Conservation (phyloP, 2,329 filamentous ascomycete genomes). For the Zarea fungicola region DNA sequence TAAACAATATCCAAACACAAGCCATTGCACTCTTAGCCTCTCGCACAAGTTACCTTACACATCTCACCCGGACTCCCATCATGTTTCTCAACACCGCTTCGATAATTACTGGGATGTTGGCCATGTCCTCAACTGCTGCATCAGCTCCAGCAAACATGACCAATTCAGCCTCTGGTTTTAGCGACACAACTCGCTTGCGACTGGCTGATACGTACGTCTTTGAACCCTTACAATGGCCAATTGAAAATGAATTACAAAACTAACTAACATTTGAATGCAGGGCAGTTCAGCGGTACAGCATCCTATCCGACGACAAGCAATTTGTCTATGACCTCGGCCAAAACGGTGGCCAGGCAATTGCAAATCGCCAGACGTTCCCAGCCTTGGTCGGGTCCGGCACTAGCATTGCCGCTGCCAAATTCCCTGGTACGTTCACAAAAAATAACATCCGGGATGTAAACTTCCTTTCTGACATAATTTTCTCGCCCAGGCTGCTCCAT, state of each 20-base stretch:
- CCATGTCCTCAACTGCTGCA: conserved; percentile 20
- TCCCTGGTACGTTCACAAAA: conserved; percentile 30
- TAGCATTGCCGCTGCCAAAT: conserved; percentile 46
- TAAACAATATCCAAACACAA: not conserved
- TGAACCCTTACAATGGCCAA: not conserved
- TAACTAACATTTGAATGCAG: conserved; percentile 20
- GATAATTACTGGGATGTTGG: conserved; percentile 33
- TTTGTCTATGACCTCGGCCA: conserved; percentile 47
- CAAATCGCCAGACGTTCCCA: conserved; percentile 52
- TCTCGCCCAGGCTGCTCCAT: conserved; percentile 41
- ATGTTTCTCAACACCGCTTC: conserved; percentile 32
- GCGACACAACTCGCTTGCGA: conserved; percentile 33
- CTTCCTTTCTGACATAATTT: not conserved
- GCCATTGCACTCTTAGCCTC: too few species aligned
- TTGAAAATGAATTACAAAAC: not conserved
- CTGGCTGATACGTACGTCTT: conserved; percentile 33
- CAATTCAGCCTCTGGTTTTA: conserved; percentile 19
- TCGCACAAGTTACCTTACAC: not conserved
- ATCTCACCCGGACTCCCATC: conserved; percentile 15
- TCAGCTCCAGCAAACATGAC: conserved; percentile 10
- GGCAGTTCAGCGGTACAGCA: conserved; percentile 37
- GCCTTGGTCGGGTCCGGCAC: conserved; percentile 48
- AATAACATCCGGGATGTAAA: conserved; percentile 20
- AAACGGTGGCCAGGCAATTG: conserved; percentile 43
- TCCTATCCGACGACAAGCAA: conserved; percentile 38